Evolutionary conservation across 441 rosid genomes (phyloP).

Genomic region (Hura crepitans): DNA sequence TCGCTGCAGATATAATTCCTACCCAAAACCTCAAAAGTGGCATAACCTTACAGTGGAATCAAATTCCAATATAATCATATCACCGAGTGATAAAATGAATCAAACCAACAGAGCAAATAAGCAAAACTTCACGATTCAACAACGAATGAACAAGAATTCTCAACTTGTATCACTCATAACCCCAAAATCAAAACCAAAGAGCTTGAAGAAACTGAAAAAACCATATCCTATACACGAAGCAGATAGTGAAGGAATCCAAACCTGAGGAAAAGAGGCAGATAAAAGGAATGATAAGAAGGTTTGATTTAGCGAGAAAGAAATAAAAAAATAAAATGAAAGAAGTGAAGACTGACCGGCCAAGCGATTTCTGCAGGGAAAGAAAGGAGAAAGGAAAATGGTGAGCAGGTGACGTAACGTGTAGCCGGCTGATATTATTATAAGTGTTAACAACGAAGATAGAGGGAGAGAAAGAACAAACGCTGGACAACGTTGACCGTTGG

Average conservation of each 20-base stretch:
- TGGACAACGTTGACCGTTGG: constrained; percentile 16
- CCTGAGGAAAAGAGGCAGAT: constrained; percentile 11
- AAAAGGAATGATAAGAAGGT: neutral
- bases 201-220: neutral
- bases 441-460: no score
- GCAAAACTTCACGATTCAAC: constrained; percentile 8
- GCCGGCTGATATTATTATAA: constrained; percentile 7
- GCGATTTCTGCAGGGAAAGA: neutral
- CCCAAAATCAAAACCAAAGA: neutral
- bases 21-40: neutral
- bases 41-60: constrained; percentile 9
- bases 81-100: constrained; percentile 22
- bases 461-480: neutral
- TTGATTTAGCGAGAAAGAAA: neutral
- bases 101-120: constrained; percentile 16
- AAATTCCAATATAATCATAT: constrained; percentile 19
- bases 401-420: neutral
- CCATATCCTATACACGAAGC: neutral
- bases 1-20: constrained; percentile 10
- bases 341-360: constrained; percentile 10
- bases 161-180: neutral
- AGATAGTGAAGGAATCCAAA: neutral
- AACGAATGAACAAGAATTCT: neutral
- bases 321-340: neutral
- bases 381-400: neutral